These are phyloP conservation scores for Ulvella scutata DNA, from an alignment of 139 green algal species.

Conservation along the genomic window DNA sequence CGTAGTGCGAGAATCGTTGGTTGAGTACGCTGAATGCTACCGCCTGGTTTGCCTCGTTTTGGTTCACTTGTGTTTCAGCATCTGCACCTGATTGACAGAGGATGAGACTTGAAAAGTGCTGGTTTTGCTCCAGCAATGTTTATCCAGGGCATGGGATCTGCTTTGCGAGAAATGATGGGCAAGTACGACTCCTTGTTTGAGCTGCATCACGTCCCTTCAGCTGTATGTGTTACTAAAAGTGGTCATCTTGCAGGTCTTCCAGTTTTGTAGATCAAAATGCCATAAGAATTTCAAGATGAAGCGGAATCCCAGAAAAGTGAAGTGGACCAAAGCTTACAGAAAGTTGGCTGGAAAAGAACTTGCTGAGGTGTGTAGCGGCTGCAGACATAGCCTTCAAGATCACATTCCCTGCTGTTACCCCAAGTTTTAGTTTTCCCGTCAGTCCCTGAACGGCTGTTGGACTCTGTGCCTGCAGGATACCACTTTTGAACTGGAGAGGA, in stretches of 20 bases:
- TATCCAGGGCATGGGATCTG: conserved; percentile 93
- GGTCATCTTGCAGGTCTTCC: conserved; percentile 69
- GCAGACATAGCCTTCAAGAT: neutral
- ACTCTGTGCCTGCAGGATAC: conserved; percentile 41
- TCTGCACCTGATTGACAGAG: no score
- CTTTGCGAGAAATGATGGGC: conserved; percentile 92
- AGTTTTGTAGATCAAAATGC: conserved; percentile 95
- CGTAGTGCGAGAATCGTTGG: no score
- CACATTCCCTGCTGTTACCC: neutral
- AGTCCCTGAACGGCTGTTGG: neutral
- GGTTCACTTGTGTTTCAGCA: no score
- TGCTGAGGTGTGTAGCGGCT: conserved; percentile 47
- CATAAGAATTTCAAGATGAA: conserved; percentile 99
- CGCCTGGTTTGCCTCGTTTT: no score
- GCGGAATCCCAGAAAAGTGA: conserved; percentile 92
- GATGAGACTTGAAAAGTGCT: conserved; percentile 98
- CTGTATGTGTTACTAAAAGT: no score
- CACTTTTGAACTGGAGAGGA: conserved; percentile 93
- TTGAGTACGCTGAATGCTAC: no score
- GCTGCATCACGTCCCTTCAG: no score
- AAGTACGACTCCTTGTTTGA: no score
- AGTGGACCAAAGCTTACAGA: conserved; percentile 95
- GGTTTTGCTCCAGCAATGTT: conserved; percentile 93
- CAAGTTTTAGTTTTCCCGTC: neutral
- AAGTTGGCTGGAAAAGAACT: conserved; percentile 91